Conservation (phyloP, 2,329 filamentous ascomycete genomes). For the Pseudocercospora fijiensis region DNA sequence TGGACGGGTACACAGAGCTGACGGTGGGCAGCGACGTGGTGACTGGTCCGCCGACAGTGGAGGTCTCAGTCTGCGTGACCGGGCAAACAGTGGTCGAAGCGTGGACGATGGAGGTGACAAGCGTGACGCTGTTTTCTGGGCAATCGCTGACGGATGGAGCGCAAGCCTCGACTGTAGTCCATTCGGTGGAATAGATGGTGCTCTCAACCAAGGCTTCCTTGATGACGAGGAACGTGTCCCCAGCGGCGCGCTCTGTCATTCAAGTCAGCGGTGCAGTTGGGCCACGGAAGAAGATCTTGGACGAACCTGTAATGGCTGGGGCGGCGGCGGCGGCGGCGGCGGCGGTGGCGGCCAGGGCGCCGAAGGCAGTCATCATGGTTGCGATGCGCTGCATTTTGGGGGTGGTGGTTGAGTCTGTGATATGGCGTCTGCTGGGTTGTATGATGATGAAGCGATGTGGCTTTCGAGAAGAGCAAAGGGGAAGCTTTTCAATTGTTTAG, state of each 20-base stretch:
- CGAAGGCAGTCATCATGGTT: neutral
- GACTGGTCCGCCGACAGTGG: neutral
- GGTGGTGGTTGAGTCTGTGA: neutral
- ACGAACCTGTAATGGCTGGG: conserved; percentile 24
- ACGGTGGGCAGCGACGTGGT: neutral
- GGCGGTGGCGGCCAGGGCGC: neutral
- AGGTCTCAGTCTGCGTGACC: neutral
- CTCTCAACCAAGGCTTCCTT: neutral
- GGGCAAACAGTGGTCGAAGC: conserved; percentile 1
- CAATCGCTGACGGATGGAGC: neutral
- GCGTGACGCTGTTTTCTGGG: neutral
- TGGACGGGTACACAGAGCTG: neutral
- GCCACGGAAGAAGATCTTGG: neutral
- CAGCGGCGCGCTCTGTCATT: neutral
- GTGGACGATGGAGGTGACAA: neutral
- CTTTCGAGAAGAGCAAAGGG: neutral
- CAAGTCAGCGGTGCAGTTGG: neutral
- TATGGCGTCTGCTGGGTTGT: neutral
- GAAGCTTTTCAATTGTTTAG: neutral
- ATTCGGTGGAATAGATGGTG: neutral
- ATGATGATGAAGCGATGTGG: neutral
- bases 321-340: conserved; percentile 9
- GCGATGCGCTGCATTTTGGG: neutral
- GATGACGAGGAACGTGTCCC: neutral
- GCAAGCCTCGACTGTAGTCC: neutral